Percentiles rank a stretch among this genome's conserved stretches.
Evolutionary conservation across 2,329 filamentous ascomycete genomes (phyloP).

Genomic region (Capronia epimyces): DNA sequence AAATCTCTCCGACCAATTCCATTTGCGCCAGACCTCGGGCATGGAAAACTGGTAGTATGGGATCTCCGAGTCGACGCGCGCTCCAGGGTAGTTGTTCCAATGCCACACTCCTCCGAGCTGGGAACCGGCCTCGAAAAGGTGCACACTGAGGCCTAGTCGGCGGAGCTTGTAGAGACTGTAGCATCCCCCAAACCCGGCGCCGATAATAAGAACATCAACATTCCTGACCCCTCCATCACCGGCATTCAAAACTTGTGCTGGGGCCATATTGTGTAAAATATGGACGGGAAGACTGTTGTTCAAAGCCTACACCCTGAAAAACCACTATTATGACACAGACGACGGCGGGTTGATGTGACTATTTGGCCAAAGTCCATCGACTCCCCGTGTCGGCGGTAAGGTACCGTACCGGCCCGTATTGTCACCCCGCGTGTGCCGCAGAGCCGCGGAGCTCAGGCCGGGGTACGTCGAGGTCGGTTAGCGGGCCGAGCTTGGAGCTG

Average conservation of each 20-base stretch:
- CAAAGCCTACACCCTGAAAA: too few relatives aligned
- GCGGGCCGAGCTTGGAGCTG: too few relatives aligned
- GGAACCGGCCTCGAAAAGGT: conserved; percentile 49
- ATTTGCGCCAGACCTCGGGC: conserved; percentile 45
- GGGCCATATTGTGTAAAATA: neutral
- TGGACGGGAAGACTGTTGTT: too few relatives aligned
- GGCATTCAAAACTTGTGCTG: neutral
- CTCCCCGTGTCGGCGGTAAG: too few relatives aligned
- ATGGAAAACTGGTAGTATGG: conserved; percentile 51
- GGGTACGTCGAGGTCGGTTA: too few relatives aligned
- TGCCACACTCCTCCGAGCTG: conserved; percentile 38
- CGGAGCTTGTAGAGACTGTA: conserved; percentile 50
- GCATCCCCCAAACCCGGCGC: conserved; percentile 38
- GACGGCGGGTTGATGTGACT: too few relatives aligned
- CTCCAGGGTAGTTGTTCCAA: conserved; percentile 52
- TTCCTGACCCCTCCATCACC: conserved; percentile 6
- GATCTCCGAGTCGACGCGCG: conserved; percentile 50
- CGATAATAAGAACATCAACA: conserved; percentile 22
- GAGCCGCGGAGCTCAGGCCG: too few relatives aligned
- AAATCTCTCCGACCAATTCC: conserved; percentile 42
- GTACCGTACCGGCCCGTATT: too few relatives aligned
- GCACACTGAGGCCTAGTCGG: conserved; percentile 44
- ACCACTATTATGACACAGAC: too few relatives aligned
- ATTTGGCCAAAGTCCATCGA: too few relatives aligned
- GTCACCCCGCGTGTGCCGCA: too few relatives aligned